phyloP scores from a whole-genome alignment of 345 rosid species.

The Salix brachista region DNA sequence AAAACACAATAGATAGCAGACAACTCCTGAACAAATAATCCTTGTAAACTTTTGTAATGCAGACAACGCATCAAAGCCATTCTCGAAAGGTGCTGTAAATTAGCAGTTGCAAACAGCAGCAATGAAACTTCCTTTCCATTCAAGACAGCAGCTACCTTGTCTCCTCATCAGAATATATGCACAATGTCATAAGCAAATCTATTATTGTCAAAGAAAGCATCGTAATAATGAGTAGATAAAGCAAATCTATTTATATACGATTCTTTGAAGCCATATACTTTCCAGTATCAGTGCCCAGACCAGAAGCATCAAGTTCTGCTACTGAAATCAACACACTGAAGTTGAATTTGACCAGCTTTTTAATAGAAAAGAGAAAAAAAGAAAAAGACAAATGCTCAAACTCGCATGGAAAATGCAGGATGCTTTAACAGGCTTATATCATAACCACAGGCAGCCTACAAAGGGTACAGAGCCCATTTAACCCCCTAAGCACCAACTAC shows the following conservation, averaged over 20 bases:
- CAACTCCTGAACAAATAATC: not conserved
- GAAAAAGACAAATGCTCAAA: too few species aligned
- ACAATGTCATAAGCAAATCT: constrained; percentile 97
- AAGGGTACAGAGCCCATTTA: not conserved
- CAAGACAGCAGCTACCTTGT: not conserved
- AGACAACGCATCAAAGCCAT: not conserved
- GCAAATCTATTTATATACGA: not conserved
- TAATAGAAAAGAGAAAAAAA: not conserved
- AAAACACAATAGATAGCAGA: not conserved
- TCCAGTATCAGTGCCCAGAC: not conserved
- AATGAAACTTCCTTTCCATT: not conserved
- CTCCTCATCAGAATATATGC: constrained; percentile 66
- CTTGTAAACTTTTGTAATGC: not conserved
- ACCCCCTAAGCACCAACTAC: not conserved
- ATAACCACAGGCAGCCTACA: not conserved
- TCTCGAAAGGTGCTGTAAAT: not conserved
- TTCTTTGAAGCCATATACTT: not conserved
- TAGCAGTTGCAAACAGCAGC: not conserved
- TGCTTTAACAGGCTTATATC: not conserved
- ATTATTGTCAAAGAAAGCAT: constrained; percentile 44
- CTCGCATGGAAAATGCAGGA: not conserved
- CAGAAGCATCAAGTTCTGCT: not conserved
- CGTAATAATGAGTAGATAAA: not conserved
- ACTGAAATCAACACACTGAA: not conserved
- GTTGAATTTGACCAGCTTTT: not conserved